phyloP scores from a whole-genome alignment of 2,329 filamentous ascomycete species.

The Stenocarpella maydis region DNA sequence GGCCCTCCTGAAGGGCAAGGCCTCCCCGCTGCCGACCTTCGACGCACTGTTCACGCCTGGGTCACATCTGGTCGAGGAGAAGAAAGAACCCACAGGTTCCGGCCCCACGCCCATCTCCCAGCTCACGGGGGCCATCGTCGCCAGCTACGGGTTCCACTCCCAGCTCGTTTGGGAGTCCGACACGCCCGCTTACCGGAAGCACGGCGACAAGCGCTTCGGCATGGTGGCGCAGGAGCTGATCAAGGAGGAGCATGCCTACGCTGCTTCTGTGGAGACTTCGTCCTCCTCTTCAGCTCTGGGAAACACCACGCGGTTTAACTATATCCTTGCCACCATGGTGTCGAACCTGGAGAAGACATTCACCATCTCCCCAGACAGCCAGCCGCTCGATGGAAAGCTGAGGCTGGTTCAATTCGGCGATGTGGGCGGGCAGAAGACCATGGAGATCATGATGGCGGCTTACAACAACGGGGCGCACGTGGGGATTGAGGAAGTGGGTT shows the following conservation, averaged over 20 bases:
- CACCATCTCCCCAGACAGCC: constrained; percentile 77
- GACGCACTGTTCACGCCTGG: constrained; percentile 67
- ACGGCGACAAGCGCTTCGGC: constrained; percentile 80
- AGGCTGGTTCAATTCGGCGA: constrained; percentile 79
- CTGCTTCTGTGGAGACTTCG: constrained; percentile 50
- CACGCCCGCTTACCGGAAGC: constrained; percentile 79
- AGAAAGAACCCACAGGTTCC: neutral
- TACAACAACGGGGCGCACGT: constrained; percentile 67
- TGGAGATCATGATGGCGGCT: constrained; percentile 77
- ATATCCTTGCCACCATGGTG: constrained; percentile 79
- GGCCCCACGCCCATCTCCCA: constrained; percentile 43
- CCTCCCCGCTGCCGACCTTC: constrained; percentile 68
- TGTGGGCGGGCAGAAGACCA: constrained; percentile 69
- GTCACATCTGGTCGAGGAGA: constrained; percentile 53
- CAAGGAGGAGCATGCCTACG: constrained; percentile 59
- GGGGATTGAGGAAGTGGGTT: constrained; percentile 66
- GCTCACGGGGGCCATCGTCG: constrained; percentile 81
- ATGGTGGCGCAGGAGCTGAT: constrained; percentile 84
- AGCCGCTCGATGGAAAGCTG: constrained; percentile 75
- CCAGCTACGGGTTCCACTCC: constrained; percentile 90
- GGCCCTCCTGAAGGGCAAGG: constrained; percentile 66
- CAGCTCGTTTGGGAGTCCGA: constrained; percentile 91
- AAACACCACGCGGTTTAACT: constrained; percentile 67
- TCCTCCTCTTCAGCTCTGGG: neutral
- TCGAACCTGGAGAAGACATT: constrained; percentile 85